Base-by-base conservation (phyloP, 768 basidiomycete genomes). In the Cyclocybe aegerita region DNA sequence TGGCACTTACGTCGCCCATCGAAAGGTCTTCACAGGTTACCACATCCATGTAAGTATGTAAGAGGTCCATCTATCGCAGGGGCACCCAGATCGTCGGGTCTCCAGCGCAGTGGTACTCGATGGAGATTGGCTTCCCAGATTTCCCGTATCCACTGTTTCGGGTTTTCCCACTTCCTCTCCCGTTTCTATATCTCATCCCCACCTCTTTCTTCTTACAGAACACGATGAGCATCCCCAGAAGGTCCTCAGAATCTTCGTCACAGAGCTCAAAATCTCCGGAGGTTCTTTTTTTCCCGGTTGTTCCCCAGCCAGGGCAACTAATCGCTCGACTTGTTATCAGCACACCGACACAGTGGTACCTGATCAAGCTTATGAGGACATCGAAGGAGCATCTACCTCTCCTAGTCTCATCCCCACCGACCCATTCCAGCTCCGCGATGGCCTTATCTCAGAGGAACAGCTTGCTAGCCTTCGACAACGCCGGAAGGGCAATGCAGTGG, bases 401-500 rank as follows among this genome's bases (percentile, higher is more conserved):
- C 64, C 66, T 9, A 61, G 61, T 48, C 60, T 69, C 46, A 37
- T 69, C 45, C 63, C 63, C 9, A 56, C 69, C 16, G 90, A 93
- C 68, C 90, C 90, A 2, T 93, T 77, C 69, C 79, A 73, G 54
- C 74, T 92, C 59, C 78, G 79, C 47, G 74, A 68, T 53, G 85
- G 82, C 9, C 52, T 88, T 52, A 77, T 86, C 59, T 70, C 82
- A 8, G 82, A 85, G 38, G 78, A 77, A 35, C 77, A 89, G 57
- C 79, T 93, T 39, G 65, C 70, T n/a, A 78, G 74, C 45, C 65
- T 93, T 35, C 80, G 88, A 43, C 75, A 76, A 32, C 73, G 77
- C 23, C 82, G 74, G 64, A 76, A 70, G 23, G 85, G 86, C 48
- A 89, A 82, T 64, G 68, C 70, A 15, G 65, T 91, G 41, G 90